Evolutionary conservation across 2,329 filamentous ascomycete genomes (phyloP), one percentile per base, ranked within the genome.

Genomic region (Fusarium sterilihyphosum): DNA sequence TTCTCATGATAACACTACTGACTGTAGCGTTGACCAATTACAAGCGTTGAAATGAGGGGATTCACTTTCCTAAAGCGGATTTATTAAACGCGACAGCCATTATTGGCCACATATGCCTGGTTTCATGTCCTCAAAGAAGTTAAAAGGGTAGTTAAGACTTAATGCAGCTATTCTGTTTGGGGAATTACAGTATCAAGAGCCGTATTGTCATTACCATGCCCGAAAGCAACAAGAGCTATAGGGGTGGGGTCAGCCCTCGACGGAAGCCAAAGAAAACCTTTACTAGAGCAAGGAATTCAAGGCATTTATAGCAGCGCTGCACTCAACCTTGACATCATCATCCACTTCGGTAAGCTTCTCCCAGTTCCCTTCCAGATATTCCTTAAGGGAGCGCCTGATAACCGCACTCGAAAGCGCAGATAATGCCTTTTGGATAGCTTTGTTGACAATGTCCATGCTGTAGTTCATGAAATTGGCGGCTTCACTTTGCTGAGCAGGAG

Each of bases 401-500:
- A 46, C 2, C 31, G 31, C 13, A 6, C 5, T 13, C 11, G 7
- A 18, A 6, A 46, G 11, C 3, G 11, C n/a, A 26, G 5, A 9
- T 12, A 12, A 46, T 20, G n/a, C 24, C 43, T 6, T 1, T 20
- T 20, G 6, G 5, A 9, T 0, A 18, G 8, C 11, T 4, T 4
- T 12, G 14, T 6, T 0, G 0, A 44, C 41, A 14, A 46, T 20
- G 0, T 2, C 17, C 24, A 46, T 14, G 18, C 24, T 9, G 12
- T 26, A 3, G 18, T 4, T 26, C 5, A 46, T 6, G 44, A 46
- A 20, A 10, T 20, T 14, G 44, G 44, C 44, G 5, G 44, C 24
- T 47, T 4, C 8, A 10, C 0, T 0, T 14, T 26, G 44, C 8
- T 26, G 24, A 2, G 0, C 18, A 20, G 17, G 44, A 26, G 44